These are phyloP conservation scores for Pseudogymnoascus sp. DNA, from an alignment of 2,329 filamentous ascomycete genomes.

Conservation along the genomic window DNA sequence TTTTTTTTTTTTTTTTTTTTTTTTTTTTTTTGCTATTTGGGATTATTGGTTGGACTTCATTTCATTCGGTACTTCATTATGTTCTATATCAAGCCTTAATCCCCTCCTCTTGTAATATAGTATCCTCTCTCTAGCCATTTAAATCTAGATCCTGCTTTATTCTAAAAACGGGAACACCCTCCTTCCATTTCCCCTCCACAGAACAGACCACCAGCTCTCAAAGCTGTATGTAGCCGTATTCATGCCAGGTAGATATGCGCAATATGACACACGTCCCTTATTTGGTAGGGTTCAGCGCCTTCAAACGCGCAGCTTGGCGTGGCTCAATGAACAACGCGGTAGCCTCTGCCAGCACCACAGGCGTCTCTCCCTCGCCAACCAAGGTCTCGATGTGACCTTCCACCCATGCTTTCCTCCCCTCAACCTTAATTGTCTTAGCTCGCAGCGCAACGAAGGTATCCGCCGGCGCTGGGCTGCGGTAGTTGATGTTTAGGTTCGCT, in stretches of 20 bases:
- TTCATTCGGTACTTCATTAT: not conserved
- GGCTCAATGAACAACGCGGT: constrained; percentile 86
- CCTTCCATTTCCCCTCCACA: not conserved
- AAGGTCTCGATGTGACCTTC: constrained; percentile 80
- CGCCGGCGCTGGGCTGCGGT: constrained; percentile 72
- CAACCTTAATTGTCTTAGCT: constrained; percentile 75
- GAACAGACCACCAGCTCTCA: not conserved
- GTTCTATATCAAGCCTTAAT: not conserved
- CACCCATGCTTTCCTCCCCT: constrained; percentile 93
- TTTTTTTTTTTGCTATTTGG: not conserved
- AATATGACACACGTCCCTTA: constrained; percentile 21
- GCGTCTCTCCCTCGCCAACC: constrained; percentile 54
- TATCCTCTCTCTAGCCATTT: not conserved
- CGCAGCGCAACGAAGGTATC: constrained; percentile 70
- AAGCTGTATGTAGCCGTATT: not conserved
- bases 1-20: not conserved
- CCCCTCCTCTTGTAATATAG: not conserved
- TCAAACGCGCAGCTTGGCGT: constrained; percentile 59
- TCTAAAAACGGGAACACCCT: not conserved
- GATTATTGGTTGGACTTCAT: not conserved
- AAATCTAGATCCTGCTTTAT: not conserved
- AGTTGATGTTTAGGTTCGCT: constrained; percentile 77
- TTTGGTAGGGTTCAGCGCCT: constrained; percentile 36
- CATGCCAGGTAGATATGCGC: not conserved
- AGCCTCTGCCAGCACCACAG: constrained; percentile 69